A percentile compares a stretch with the other conserved stretches of the same genome.
These are phyloP conservation scores for Tolypocladium paradoxum DNA, from an alignment of 2,329 filamentous ascomycete species.

Conservation along the genomic window DNA sequence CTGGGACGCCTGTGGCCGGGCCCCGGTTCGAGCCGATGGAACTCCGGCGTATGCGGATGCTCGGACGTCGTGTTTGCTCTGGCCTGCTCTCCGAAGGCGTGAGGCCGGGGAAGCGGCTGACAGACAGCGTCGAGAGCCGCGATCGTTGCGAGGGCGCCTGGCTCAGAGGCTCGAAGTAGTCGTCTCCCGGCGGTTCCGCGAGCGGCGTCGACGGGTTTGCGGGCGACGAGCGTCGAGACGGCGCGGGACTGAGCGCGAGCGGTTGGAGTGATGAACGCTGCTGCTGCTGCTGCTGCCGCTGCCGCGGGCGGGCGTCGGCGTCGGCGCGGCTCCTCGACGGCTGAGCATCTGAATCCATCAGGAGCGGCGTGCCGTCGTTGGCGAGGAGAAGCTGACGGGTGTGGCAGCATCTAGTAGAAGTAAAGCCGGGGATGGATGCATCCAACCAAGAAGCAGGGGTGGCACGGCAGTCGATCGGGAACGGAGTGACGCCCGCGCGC, in stretches of 20 bases:
- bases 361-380: not conserved
- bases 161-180: slow-evolving; percentile 1
- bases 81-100: not conserved
- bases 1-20: not conserved
- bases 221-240: not conserved
- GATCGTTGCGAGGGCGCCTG: slow-evolving; percentile 2
- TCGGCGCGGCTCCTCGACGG: not conserved
- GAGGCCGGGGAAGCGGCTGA: slow-evolving; percentile 1
- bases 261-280: not conserved
- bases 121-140: slow-evolving; percentile 2
- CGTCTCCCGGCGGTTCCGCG: not conserved
- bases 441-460: not conserved
- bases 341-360: not conserved
- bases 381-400: not conserved
- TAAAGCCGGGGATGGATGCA: not conserved
- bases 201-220: not conserved
- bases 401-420: not conserved
- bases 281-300: not conserved
- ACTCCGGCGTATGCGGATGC: slow-evolving; percentile 12
- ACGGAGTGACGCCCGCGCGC: no score
- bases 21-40: slow-evolving; percentile 1
- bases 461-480: not conserved
- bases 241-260: not conserved
- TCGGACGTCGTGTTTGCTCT: slow-evolving; percentile 8
- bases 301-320: not conserved